A percentile compares a stretch with the other conserved stretches of the same genome.
Conservation (phyloP, 2,329 filamentous ascomycete genomes). For the Lachnellula hyalina region DNA sequence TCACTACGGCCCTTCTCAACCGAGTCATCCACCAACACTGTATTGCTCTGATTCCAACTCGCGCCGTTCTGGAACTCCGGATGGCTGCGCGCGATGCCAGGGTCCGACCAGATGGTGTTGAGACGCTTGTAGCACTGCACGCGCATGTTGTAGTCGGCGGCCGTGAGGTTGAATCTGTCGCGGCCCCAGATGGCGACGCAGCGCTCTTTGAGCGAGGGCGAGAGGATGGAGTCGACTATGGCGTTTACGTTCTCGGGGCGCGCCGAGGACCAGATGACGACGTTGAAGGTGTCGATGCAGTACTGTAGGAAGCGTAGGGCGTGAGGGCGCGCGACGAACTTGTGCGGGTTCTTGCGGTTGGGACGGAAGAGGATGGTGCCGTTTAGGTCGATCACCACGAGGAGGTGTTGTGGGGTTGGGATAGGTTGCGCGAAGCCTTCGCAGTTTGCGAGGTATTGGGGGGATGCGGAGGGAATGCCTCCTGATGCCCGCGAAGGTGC, state of each 20-base stretch:
- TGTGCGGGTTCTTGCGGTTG: conserved; percentile 41
- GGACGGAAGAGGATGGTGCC: conserved; percentile 79
- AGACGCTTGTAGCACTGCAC: conserved; percentile 91
- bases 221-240: conserved; percentile 64
- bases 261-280: conserved; percentile 91
- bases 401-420: conserved; percentile 52
- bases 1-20: conserved; percentile 73
- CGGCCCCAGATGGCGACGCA: conserved; percentile 74
- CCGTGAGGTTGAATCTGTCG: conserved; percentile 65
- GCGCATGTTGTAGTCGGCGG: conserved; percentile 59
- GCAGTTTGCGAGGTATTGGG: conserved; percentile 55
- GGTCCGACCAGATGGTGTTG: conserved; percentile 61
- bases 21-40: conserved; percentile 84
- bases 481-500: conserved; percentile 24
- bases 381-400: conserved; percentile 89
- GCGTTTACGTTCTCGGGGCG: conserved; percentile 62
- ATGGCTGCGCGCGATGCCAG: conserved; percentile 38
- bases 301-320: conserved; percentile 66
- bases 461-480: conserved; percentile 52
- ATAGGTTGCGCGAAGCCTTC: conserved; percentile 38
- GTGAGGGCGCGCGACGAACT: conserved; percentile 62
- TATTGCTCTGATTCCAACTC: conserved; percentile 77
- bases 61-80: conserved; percentile 37
- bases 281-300: conserved; percentile 66
- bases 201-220: conserved; percentile 42